Percentiles rank a stretch among this genome's conserved stretches.
These are phyloP conservation scores for Penicillium sp. DNA, from an alignment of 2,329 filamentous ascomycete genomes.

Conservation along the genomic window DNA sequence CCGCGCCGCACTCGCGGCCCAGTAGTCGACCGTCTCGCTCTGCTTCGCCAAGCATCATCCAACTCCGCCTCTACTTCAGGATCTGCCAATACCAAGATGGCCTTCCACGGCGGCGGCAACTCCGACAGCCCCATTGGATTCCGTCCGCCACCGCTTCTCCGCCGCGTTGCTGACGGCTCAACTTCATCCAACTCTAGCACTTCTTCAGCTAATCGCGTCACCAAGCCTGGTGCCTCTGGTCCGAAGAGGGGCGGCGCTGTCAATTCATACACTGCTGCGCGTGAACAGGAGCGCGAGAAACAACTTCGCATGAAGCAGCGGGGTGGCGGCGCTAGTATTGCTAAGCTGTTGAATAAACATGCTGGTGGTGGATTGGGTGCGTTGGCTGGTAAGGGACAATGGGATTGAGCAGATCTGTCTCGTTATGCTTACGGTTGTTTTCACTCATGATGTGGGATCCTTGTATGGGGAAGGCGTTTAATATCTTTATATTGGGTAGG, in stretches of 20 bases:
- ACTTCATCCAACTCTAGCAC: conserved; percentile 24
- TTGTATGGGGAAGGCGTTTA: not conserved
- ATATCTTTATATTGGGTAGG: not conserved
- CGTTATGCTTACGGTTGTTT: not conserved
- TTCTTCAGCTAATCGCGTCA: conserved; percentile 21
- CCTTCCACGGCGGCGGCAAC: conserved; percentile 29
- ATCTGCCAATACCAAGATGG: conserved; percentile 26
- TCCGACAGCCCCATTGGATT: conserved; percentile 28
- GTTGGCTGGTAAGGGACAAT: conserved; percentile 35
- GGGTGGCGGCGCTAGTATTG: conserved; percentile 31
- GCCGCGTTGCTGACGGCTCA: conserved; percentile 28
- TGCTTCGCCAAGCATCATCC: conserved; percentile 44
- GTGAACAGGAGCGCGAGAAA: conserved; percentile 56
- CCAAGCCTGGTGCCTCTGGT: conserved; percentile 41
- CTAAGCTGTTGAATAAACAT: conserved; percentile 38
- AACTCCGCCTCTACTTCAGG: conserved; percentile 34
- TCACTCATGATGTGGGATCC: not conserved
- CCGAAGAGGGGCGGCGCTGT: conserved; percentile 57
- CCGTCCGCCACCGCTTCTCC: conserved; percentile 30
- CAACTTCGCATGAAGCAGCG: conserved; percentile 49
- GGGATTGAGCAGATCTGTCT: conserved; percentile 31
- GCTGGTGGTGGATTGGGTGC: conserved; percentile 36
- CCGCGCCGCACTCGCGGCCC: conserved; percentile 38
- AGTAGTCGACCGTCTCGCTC: conserved; percentile 43
- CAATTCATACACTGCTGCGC: conserved; percentile 52